Conservation (phyloP, 2,329 filamentous ascomycete genomes). For the Aspergillus oerlinghausenensis region DNA sequence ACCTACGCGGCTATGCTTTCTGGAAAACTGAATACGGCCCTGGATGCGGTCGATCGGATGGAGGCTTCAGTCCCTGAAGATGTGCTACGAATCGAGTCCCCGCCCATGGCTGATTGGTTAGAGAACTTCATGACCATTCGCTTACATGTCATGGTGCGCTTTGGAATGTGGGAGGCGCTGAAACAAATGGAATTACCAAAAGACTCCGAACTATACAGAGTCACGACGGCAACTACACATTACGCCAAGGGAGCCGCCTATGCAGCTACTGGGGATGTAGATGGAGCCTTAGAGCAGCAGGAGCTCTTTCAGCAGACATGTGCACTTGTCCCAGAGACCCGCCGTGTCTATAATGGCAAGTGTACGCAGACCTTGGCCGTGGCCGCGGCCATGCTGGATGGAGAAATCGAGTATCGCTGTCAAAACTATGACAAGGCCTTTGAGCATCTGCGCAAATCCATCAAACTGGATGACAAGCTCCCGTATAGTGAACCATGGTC, state of each 20-base stretch:
- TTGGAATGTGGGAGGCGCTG: conserved; percentile 66
- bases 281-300: conserved; percentile 49
- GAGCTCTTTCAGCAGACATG: conserved; percentile 49
- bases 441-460: conserved; percentile 50
- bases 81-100: conserved; percentile 59
- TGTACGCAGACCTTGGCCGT: conserved; percentile 60
- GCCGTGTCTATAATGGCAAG: conserved; percentile 65
- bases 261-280: conserved; percentile 53
- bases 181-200: conserved; percentile 51
- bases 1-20: conserved; percentile 74
- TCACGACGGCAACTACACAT: conserved; percentile 61
- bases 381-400: conserved; percentile 60
- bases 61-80: conserved; percentile 60
- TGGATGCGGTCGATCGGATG: conserved; percentile 56
- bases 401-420: conserved; percentile 66
- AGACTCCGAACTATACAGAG: conserved; percentile 59
- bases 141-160: conserved; percentile 65
- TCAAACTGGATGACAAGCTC: conserved; percentile 56
- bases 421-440: conserved; percentile 57
- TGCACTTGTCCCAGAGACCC: conserved; percentile 50
- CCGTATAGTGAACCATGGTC: conserved; percentile 71
- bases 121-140: conserved; percentile 64
- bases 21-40: conserved; percentile 57
- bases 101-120: conserved; percentile 75
- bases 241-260: conserved; percentile 65